Percentiles rank a stretch among this genome's conserved stretches.
These are phyloP conservation scores for Umbelopsis sp. DNA, from an alignment of 371 early-diverging fungal species.

Conservation along the genomic window DNA sequence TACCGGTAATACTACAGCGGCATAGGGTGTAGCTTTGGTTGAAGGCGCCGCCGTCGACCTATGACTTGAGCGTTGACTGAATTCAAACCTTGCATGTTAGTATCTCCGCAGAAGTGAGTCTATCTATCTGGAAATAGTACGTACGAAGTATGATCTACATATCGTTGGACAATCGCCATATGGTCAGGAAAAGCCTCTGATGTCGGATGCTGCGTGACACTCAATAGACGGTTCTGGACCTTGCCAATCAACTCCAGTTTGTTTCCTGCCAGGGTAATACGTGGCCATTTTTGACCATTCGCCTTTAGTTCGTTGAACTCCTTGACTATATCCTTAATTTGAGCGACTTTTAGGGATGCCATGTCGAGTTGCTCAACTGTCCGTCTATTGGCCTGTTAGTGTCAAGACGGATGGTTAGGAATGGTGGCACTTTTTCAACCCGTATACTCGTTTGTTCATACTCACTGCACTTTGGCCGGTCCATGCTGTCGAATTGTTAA, in stretches of 20 bases:
- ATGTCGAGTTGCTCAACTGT: not conserved
- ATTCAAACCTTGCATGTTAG: not conserved
- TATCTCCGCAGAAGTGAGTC: not conserved
- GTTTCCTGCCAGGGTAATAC: not conserved
- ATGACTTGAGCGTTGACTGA: not conserved
- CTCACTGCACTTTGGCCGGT: not conserved
- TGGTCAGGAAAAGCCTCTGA: not conserved
- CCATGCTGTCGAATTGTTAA: not conserved
- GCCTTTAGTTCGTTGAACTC: not conserved
- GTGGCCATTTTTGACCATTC: not conserved
- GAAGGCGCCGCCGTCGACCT: not conserved
- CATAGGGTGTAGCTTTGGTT: not conserved
- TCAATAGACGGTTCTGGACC: not conserved
- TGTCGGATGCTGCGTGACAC: not conserved
- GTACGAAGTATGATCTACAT: not conserved
- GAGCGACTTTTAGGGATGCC: not conserved
- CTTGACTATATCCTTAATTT: not conserved
- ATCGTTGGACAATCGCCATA: not conserved
- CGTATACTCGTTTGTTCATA: not conserved
- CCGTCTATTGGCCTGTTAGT: not conserved
- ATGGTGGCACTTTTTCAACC: not conserved
- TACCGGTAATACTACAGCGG: not conserved
- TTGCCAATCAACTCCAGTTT: not conserved
- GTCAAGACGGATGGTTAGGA: not conserved
- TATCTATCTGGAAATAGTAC: not conserved